phyloP scores from a whole-genome alignment of 352 stramenopile genomes.

The Thalassiosira exigua region DNA sequence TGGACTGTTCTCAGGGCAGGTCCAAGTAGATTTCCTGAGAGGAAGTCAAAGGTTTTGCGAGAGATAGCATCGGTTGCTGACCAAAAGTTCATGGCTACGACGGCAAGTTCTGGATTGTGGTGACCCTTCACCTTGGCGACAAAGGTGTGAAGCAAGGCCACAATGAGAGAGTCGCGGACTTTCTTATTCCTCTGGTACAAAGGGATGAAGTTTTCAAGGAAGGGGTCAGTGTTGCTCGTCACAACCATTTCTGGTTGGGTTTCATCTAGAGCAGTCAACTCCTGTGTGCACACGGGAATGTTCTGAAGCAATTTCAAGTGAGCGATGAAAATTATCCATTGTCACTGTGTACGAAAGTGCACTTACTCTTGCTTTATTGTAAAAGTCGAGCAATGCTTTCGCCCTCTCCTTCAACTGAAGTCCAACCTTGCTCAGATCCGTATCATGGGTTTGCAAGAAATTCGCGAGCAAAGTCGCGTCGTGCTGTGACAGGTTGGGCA shows the following conservation, averaged over 20 bases:
- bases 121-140: not conserved
- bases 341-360: not conserved
- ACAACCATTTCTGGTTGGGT: not conserved
- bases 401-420: not conserved
- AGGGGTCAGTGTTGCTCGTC: not conserved
- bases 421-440: not conserved
- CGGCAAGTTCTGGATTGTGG: not conserved
- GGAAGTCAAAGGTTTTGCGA: conserved; percentile 22
- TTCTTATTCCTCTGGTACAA: not conserved
- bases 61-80: conserved; percentile 3
- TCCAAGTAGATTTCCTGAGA: conserved; percentile 15
- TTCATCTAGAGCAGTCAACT: not conserved
- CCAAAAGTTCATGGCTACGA: conserved; percentile 21
- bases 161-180: not conserved
- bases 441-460: not conserved
- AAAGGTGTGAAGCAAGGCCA: conserved; percentile 1
- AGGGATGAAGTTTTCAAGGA: conserved; percentile 7
- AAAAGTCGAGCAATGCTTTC: not conserved
- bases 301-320: not conserved
- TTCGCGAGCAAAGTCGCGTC: not conserved
- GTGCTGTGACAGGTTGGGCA: not conserved
- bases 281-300: not conserved
- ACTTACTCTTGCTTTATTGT: not conserved
- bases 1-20: conserved; percentile 1
- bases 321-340: not conserved